Base-by-base conservation (phyloP, 75 land plant genomes). In the Cupressus sempervirens region DNA sequence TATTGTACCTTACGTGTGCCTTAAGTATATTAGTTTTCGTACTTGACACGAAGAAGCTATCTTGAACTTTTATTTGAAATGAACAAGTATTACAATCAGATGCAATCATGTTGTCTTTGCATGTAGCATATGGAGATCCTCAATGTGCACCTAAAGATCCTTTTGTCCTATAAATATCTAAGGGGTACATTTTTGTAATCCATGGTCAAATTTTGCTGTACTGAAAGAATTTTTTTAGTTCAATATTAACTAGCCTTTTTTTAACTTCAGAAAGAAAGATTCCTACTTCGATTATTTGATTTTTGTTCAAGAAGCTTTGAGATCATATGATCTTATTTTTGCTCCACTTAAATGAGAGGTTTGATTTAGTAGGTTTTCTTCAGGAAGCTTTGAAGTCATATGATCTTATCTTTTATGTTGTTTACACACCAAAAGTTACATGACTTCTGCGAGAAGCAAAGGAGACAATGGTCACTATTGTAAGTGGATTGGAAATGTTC, bases 401-500 rank as follows among this genome's bases (percentile, higher is more conserved):
- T 65, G 35, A 87, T 15, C 87, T 97, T 56, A 96, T 97, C 43
- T 97, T 97, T 86, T 98, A 97, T 90, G 99, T 96, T 12, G 94
- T 97, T 30, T 97, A 97, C 86, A 97, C 96, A 58, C 99, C 99
- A 10, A 90, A 86, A 88, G 88, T 88, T 40, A 97, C 99, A 54
- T 86, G 90, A 86, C 93, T 97, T 11, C 53, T 97, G 84, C 76
- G 86, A 82, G 98, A 96, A 89, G 96, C 99, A 56, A 84, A 86
- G 84, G 96, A 96, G 79, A 74, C 81, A 30, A 98, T 98, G 67
- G 99, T 92, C 3, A 87, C 82, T 50, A 85, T 84, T 46, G 98
- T 96, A 56, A 89, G 95, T 77, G 99, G 99, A 54, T 20, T 94
- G 83, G 98, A 97, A 85, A 97, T 97, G 99, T 97, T 97, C 86